phyloP scores from a whole-genome alignment of 2,329 filamentous ascomycete genomes.

The Cladobotryum protrusum region DNA sequence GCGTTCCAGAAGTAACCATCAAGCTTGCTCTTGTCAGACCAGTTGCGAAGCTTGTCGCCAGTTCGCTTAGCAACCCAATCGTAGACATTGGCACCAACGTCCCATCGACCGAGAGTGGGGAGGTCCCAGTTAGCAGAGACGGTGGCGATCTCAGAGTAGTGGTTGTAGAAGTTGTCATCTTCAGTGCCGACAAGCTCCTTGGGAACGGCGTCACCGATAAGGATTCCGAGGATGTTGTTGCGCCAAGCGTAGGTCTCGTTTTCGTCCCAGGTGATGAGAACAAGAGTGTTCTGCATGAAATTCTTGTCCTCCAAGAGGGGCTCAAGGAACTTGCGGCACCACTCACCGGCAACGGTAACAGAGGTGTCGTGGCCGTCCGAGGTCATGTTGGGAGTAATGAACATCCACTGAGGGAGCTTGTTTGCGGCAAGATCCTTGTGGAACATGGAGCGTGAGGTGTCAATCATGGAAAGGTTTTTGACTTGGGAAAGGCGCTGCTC shows the following conservation, averaged over 20 bases:
- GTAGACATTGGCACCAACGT: conserved; percentile 68
- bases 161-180: conserved; percentile 65
- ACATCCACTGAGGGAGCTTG: conserved; percentile 64
- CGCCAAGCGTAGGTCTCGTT: conserved; percentile 60
- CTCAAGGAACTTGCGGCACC: conserved; percentile 61
- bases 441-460: conserved; percentile 49
- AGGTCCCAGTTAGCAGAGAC: conserved; percentile 65
- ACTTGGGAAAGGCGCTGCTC: conserved; percentile 57
- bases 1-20: conserved; percentile 44
- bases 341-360: conserved; percentile 61
- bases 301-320: conserved; percentile 62
- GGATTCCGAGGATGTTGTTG: conserved; percentile 64
- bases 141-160: conserved; percentile 64
- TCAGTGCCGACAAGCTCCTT: conserved; percentile 57
- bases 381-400: conserved; percentile 70
- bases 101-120: conserved; percentile 63
- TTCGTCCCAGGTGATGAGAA: conserved; percentile 76
- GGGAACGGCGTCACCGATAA: conserved; percentile 71
- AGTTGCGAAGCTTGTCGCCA: conserved; percentile 43
- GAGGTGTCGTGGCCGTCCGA: conserved; percentile 70
- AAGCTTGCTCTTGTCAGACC: conserved; percentile 28
- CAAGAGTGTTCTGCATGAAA: conserved; percentile 70
- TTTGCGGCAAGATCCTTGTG: conserved; percentile 57
- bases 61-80: conserved; percentile 54
- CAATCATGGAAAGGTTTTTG: conserved; percentile 57